Base-by-base conservation (phyloP, 2,329 filamentous ascomycete species). In the Paraconiothyrium brasiliense region DNA sequence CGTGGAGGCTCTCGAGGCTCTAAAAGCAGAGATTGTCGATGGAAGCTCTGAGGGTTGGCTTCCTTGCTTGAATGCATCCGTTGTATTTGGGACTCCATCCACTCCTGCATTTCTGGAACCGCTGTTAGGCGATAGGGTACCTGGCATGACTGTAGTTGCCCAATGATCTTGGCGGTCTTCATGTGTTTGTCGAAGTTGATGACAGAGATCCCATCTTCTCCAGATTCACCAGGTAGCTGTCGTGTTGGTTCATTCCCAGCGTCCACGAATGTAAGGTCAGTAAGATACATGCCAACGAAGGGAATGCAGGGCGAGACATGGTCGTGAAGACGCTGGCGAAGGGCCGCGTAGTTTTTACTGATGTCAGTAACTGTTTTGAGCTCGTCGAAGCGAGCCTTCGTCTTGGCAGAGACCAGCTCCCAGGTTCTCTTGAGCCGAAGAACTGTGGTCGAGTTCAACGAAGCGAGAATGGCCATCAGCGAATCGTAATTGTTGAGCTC, bases 101-200 rank as follows among this genome's bases (percentile, higher is more conserved):
- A 99, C 27, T 94, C 90, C 76, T 98, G 94, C 76, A 99, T 86
- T 71, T 98, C 94, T 0, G 92, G 88, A 4, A 98, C 84, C 73
- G 95, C 91, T 1, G 86, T 86, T 20, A 99, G 86, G 7, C 90
- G 87, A 77, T 98, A 98, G 0, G 94, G 93, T 22, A 97, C 92
- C 79, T 99, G 95, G 82, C 98, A 98, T 20, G 94, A 90, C 78
- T 99, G 95, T 8, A 99, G 86, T 71, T 98, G 94, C 65, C 92
- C 92, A 71, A 99, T 97, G 74, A 98, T 96, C 80, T 94, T 95
- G 49, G 94, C 94, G 2, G 94, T 98, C 69, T 93, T 92, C 71
- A 89, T 91, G 77, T 98, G 93, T 81, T 98, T 98, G 84, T 98
- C 94, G 72, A 97, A 98, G 80, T 99, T 99, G 84, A 99, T 93